Conservation (phyloP, 306 rosid genomes). For the Myrica gale region DNA sequence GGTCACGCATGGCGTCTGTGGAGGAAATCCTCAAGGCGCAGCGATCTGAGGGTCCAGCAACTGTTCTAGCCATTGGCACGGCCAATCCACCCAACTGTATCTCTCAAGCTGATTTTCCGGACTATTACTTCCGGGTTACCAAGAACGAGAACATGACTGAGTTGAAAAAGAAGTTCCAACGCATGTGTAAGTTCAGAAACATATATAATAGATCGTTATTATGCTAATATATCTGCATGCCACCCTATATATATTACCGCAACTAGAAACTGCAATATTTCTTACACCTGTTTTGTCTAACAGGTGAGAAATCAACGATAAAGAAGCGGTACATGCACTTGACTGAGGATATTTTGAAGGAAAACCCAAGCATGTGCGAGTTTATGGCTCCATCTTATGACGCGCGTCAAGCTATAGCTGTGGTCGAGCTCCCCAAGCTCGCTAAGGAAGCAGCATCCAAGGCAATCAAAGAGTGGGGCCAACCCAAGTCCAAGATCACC, state of each 20-base stretch:
- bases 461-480: constrained; percentile 67
- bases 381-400: constrained; percentile 65
- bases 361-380: constrained; percentile 45
- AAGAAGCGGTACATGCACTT: constrained; percentile 54
- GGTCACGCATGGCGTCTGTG: constrained; percentile 17
- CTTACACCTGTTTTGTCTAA: background rate
- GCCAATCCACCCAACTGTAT: constrained; percentile 16
- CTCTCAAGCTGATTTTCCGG: constrained; percentile 15
- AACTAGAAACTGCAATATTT: no score
- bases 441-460: constrained; percentile 52
- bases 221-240: no score
- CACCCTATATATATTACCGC: no score
- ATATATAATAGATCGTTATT: no score
- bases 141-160: constrained; percentile 19
- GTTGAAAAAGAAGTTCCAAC: constrained; percentile 15
- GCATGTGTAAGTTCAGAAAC: constrained; percentile 22
- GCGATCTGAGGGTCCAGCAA: constrained; percentile 17
- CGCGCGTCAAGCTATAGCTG: constrained; percentile 53
- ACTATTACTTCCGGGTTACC: constrained; percentile 28
- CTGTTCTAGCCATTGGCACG: constrained; percentile 21
- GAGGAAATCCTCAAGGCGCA: constrained; percentile 16
- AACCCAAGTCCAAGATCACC: constrained; percentile 62
- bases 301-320: constrained; percentile 66
- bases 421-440: constrained; percentile 54
- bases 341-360: constrained; percentile 46